A percentile compares a stretch with the other conserved stretches of the same genome.
Conservation (phyloP, 768 basidiomycete species). For the Pulveroboletus sp. region DNA sequence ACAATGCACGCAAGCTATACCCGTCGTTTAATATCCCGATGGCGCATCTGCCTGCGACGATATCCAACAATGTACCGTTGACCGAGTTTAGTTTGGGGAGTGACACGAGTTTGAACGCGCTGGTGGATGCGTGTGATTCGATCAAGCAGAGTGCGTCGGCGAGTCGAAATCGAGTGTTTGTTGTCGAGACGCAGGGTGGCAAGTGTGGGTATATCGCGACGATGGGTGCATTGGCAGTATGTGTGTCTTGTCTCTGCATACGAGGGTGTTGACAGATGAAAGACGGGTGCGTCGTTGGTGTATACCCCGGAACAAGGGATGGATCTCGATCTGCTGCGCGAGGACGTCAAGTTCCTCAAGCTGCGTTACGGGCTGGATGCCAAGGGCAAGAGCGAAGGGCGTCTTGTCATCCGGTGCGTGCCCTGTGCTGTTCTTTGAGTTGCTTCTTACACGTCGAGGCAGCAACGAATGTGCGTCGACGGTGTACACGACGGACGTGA, state of each 20-base stretch:
- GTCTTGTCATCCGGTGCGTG: slow-evolving; percentile 84
- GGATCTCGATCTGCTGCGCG: slow-evolving; percentile 71
- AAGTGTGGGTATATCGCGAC: slow-evolving; percentile 95
- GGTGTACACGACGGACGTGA: slow-evolving; percentile 88
- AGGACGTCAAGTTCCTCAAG: slow-evolving; percentile 87
- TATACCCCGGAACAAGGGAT: slow-evolving; percentile 95
- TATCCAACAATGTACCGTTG: slow-evolving; percentile 97
- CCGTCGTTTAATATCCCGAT: slow-evolving; percentile 95
- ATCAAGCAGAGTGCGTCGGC: slow-evolving; percentile 99
- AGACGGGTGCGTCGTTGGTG: slow-evolving; percentile 90
- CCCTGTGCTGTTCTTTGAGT: background rate
- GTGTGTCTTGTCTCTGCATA: slow-evolving; percentile 27
- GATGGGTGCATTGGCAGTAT: slow-evolving; percentile 91
- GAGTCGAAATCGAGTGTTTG: slow-evolving; percentile 93
- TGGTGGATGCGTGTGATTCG: slow-evolving; percentile 96
- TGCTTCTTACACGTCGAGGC: background rate
- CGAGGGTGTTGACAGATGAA: background rate
- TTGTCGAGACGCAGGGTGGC: slow-evolving; percentile 97
- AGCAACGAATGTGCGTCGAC: slow-evolving; percentile 86
- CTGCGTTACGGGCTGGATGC: slow-evolving; percentile 81
- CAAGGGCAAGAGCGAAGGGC: slow-evolving; percentile 89
- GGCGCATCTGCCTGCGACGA: slow-evolving; percentile 93
- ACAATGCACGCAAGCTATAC: slow-evolving; percentile 78
- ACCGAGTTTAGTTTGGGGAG: slow-evolving; percentile 95
- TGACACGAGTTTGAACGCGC: slow-evolving; percentile 96